Base-by-base conservation (phyloP, 2,329 filamentous ascomycete genomes). In the Nemania serpens region DNA sequence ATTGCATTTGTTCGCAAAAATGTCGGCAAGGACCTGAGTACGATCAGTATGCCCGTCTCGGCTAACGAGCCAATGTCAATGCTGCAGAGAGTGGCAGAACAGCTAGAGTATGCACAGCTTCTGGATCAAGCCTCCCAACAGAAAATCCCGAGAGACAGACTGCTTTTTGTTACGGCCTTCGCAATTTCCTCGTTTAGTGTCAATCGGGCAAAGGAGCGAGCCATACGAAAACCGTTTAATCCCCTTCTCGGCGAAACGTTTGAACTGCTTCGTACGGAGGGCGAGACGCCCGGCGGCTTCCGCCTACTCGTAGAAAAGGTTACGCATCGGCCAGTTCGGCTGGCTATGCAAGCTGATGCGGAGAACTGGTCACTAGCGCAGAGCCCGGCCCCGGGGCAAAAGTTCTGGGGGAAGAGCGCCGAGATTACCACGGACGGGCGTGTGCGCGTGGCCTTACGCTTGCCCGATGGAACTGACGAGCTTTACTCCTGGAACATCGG, bases 361-460 rank as follows among this genome's bases (percentile, higher is more conserved):
- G 84, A 87, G 41, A 81, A 85, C 59, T 99, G 95, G 95, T 92
- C 90, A 2, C 88, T 97, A 63, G 84, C 91, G 1, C 95, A 98
- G 73, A 91, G 90, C 4, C 91, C 95, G 0, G 88, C 90, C 58
- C 95, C 95, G 0, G 89, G 90, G 20, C 94, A 99, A 73, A 98
- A 98, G 74, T 99, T 99, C 79, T 98, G 95, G 95, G 95, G 95
- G 58, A 98, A 98, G 79, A 94, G 90, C 56, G 92, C 92, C 2
- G 95, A 99, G 76, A 87, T 99, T 64, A 95, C 91, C 62, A 98
- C 93, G 0, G 94, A 97, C 56, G 95, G 95, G 2, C 90, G 91
- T 25, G 88, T 92, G 3, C 86, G 93, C 50, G 82, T 97, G 41
- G 86, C 88, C 41, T 79, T 99, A 29, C 88, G 83, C 25, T 73